Evolutionary conservation across 2,329 filamentous ascomycete species (phyloP), one percentile per base, ranked within the genome.

Genomic region (Fusarium albosuccineum): DNA sequence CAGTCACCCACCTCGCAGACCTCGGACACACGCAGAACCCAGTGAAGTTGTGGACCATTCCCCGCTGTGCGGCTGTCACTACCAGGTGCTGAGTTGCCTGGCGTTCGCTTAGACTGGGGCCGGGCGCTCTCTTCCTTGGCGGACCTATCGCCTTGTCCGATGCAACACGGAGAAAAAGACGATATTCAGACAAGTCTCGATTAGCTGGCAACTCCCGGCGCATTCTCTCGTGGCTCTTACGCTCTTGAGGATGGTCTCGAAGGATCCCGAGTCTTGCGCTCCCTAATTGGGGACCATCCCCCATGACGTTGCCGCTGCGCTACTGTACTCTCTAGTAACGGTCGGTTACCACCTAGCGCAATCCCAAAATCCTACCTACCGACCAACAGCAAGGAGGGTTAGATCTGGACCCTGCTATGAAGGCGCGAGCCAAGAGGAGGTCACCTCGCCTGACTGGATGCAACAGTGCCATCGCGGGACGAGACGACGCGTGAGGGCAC

Each of bases 381-480:
- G 51, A 63, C 40, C 29, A 34, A 62, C 41, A 48, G 49, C 52
- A 49, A 37, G 57, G 41, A 63, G 50, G 37, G 55, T 66, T 66
- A 68, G 58, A 68, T 68, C 62, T 64, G 62, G 62, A 54, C 66
- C 66, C 62, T 69, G 54, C 50, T 55, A 44, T 49, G 54, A 42
- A 58, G 48, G 51, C 44, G 42, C 49, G 59, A 55, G 58, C 49
- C 60, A 62, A 64, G 66, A 57, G 22, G 46, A 62, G 48, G 48
- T 54, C 57, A 71, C 67, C 68, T 72, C 62, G 60, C 60, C 61
- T 66, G 54, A 57, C 60, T 42, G 63, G 64, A 70, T 76, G 73
- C 60, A 63, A 77, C 74, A 65, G 70, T 76, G 65, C 59, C 74
- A 75, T 77, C 73, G 72, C 70, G 71, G 69, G 73, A 67, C 52